Conservation (phyloP, 176 grass and related monocot genomes). For the Bonia amplexicaulis region DNA sequence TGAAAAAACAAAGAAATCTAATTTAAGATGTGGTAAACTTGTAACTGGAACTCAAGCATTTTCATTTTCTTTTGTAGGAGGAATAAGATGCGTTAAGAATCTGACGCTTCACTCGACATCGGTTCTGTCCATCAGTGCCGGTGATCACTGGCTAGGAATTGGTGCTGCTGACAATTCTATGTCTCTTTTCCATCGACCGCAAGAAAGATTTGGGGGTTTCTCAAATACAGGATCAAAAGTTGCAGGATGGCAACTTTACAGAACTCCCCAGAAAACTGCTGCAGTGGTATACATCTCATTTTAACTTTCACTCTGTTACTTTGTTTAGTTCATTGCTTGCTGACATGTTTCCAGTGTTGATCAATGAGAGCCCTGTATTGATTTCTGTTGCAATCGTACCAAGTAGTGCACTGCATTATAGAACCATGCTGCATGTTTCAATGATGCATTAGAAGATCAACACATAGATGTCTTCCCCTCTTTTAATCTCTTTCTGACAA, state of each 20-base stretch:
- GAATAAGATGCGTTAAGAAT: conserved; percentile 96
- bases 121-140: conserved; percentile 78
- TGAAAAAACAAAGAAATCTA: background rate
- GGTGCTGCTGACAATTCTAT: conserved; percentile 96
- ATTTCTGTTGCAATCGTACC: background rate
- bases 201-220: conserved; percentile 87
- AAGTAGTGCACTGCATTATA: background rate
- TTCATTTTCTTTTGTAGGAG: conserved; percentile 49
- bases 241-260: conserved; percentile 95
- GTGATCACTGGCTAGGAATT: conserved; percentile 97
- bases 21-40: background rate
- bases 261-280: conserved; percentile 94
- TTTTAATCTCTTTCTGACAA: background rate
- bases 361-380: background rate
- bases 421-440: background rate
- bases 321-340: conserved; percentile 5
- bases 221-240: conserved; percentile 75
- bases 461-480: background rate
- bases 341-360: background rate
- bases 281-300: conserved; percentile 62
- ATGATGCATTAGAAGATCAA: background rate
- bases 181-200: conserved; percentile 94
- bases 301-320: background rate
- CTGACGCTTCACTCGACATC: conserved; percentile 77
- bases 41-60: conserved; percentile 2